Evolutionary conservation across 345 rosid species (phyloP), one percentile per base, ranked within the genome.

Genomic region (Tarenaya hassleriana): DNA sequence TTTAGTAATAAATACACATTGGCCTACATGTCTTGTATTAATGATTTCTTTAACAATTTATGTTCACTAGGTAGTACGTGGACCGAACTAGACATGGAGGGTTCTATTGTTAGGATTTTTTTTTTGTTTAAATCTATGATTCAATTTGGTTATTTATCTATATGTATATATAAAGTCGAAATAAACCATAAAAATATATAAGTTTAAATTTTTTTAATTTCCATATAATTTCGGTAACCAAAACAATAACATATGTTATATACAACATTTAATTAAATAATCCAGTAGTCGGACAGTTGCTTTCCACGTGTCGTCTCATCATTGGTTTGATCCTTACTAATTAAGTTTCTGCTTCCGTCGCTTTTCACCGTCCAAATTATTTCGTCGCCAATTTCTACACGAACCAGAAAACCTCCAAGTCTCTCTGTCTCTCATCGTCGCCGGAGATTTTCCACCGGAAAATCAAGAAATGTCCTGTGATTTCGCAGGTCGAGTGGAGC

Each of bases 401-500:
- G 56, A 35, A 11, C 51, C 41, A 20, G 15, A 17, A 27, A 38
- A 1, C 42, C 54, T 35, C 27, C 53, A 20, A 3, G 31, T 45
- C 55, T 32, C 62, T 39, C 32, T 46, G 8, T 13, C 33, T 48
- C 59, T 29, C 53, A n/a, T 20, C 43, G 20, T 41, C 51, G 32
- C 50, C 50, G 44, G 39, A 3, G 19, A 18, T 18, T 16, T 51
- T 20, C 8, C 19, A 29, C 2, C 63, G 42, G 60, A 18, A 20
- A 1, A 41, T 35, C 15, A n/a, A n/a, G n/a, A 45, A 1, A 82
- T 78, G 88, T 78, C 82, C 0, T 62, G 54, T 8, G 89, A 80
- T 37, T 91, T 91, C 54, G 75, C 70, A 11, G 41, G 64, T 46
- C 66, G 80, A 46, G 97, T 85, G 1, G 76, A 80, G 53, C 77